phyloP scores from a whole-genome alignment of 164 flowering plant genomes.

The Aristolochia fimbriata region DNA sequence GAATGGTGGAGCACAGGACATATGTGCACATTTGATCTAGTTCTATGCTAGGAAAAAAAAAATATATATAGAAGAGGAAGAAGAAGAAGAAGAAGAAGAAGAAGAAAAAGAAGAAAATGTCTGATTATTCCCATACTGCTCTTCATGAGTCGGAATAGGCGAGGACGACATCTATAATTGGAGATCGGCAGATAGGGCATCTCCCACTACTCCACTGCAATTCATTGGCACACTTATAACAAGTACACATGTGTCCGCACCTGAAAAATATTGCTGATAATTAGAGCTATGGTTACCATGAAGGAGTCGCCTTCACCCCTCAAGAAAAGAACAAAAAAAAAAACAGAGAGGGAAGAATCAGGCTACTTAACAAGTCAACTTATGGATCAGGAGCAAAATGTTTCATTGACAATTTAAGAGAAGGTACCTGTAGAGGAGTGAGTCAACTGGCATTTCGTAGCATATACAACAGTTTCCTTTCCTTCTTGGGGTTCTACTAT shows the following conservation, averaged over 20 bases:
- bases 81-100: too few species aligned
- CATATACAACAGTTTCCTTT: conserved; percentile 66
- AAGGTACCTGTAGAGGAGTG: conserved; percentile 66
- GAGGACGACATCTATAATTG: conserved; percentile 71
- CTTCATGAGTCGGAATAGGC: conserved; percentile 30
- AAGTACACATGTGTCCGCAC: conserved; percentile 99
- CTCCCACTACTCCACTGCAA: conserved; percentile 64
- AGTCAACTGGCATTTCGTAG: conserved; percentile 57
- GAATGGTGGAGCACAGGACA: too few species aligned
- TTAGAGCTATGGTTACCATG: too few species aligned
- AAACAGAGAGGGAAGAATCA: neutral
- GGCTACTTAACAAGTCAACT: neutral
- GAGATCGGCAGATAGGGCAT: conserved; percentile 77
- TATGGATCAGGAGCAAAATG: neutral
- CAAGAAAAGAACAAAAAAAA: too few species aligned
- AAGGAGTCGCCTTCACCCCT: too few species aligned
- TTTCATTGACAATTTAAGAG: too few species aligned
- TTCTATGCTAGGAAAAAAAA: too few species aligned
- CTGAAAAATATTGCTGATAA: conserved; percentile 21
- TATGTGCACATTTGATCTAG: too few species aligned
- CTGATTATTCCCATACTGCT: too few species aligned
- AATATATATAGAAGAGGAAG: too few species aligned
- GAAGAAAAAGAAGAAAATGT: too few species aligned
- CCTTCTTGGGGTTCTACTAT: conserved; percentile 7
- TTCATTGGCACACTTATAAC: conserved; percentile 76